These are phyloP conservation scores for Corymbia calophylla DNA, from an alignment of 441 rosid species.

Conservation along the genomic window DNA sequence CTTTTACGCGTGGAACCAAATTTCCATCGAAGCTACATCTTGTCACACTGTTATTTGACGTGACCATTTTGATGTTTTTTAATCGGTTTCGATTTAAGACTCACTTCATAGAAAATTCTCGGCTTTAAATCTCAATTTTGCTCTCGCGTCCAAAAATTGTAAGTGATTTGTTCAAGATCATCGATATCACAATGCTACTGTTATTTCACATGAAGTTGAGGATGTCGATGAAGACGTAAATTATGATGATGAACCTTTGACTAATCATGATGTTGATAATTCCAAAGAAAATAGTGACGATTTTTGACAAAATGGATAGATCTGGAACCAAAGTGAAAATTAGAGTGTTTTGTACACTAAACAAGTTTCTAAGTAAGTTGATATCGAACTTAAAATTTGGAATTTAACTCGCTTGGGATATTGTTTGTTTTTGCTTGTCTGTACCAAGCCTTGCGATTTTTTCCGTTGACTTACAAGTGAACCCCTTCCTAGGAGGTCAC, in stretches of 20 bases:
- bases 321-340: fast-evolving
- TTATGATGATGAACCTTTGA: neutral
- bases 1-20: neutral
- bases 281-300: neutral
- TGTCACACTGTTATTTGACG: neutral
- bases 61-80: neutral
- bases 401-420: fast-evolving
- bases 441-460: fast-evolving
- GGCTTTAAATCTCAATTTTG: neutral
- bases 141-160: no score
- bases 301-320: fast-evolving
- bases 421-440: fast-evolving
- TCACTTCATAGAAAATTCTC: neutral
- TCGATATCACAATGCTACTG: neutral
- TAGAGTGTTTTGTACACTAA: neutral
- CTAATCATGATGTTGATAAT: no score
- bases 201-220: neutral
- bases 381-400: fast-evolving
- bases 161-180: no score
- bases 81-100: neutral
- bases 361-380: neutral
- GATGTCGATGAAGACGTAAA: neutral
- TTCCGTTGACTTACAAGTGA: neutral
- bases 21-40: neutral
- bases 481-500: neutral